Percentiles rank a stretch among this genome's conserved stretches.
phyloP scores from a whole-genome alignment of 176 grass and related monocot species.

The Rhynchospora breviuscula region DNA sequence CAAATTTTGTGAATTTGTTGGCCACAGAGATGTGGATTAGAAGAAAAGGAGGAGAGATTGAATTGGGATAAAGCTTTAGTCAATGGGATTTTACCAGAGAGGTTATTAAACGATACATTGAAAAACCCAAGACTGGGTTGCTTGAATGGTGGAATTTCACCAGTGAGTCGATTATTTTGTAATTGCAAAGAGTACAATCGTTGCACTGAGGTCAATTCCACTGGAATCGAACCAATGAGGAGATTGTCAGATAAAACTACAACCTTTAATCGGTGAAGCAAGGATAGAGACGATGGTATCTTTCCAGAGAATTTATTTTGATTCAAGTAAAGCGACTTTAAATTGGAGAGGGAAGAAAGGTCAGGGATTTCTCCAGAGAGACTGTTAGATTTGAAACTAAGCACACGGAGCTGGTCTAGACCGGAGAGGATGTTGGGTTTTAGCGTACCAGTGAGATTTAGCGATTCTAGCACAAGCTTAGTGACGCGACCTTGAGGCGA shows the following conservation, averaged over 20 bases:
- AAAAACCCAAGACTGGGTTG: conserved; percentile 56
- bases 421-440: conserved; percentile 39
- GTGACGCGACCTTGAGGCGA: conserved; percentile 36
- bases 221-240: conserved; percentile 58
- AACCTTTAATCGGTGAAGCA: conserved; percentile 73
- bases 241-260: conserved; percentile 63
- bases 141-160: conserved; percentile 43
- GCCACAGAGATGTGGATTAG: conserved; percentile 59
- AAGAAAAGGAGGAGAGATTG: conserved; percentile 54
- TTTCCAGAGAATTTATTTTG: conserved; percentile 53
- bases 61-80: conserved; percentile 47
- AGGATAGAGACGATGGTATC: conserved; percentile 43
- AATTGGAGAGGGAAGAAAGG: conserved; percentile 49
- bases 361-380: conserved; percentile 69
- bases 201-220: conserved; percentile 36
- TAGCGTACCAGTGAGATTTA: conserved; percentile 68
- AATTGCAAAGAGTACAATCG: conserved; percentile 56
- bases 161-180: conserved; percentile 49
- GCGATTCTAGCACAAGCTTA: conserved; percentile 83
- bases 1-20: conserved; percentile 34
- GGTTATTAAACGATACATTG: conserved; percentile 62
- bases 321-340: conserved; percentile 86
- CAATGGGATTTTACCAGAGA: conserved; percentile 53
- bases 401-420: conserved; percentile 73
- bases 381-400: conserved; percentile 78